Base-by-base conservation (phyloP, 208 protist species). In the Strigomonas oncopelti region DNA sequence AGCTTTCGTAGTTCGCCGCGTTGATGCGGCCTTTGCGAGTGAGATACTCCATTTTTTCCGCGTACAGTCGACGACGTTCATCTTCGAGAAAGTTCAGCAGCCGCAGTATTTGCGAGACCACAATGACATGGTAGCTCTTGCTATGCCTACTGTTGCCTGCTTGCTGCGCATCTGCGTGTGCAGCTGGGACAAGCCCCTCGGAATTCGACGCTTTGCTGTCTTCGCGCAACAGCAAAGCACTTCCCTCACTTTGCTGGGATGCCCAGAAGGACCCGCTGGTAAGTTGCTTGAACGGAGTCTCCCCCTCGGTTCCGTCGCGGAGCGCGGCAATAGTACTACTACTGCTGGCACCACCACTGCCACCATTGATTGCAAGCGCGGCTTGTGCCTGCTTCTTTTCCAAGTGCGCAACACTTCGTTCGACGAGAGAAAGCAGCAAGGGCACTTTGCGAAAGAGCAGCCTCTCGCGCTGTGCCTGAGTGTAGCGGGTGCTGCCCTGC, bases 361-460 rank as follows among this genome's bases (percentile, higher is more conserved):
- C 7, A 14, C 34, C 11, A 11, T 42, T 42, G n/a, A n/a, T n/a
- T n/a, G n/a, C n/a, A n/a, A n/a, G n/a, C n/a, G n/a, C n/a, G n/a
- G 34, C 7, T 38, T 38, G 34, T 9, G 7, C 34, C 16, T 48
- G 45, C 45, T 58, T 65, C 59, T 63, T 61, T 22, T 72, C 68
- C 27, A 78, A 28, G 18, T 61, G 57, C 45, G 69, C 29, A 58
- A 89, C 65, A 62, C 76, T 85, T 20, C 88, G 77, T 62, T 93
- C 88, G 45, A 93, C 53, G 59, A 91, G 81, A 1, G 88, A 93
- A 32, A 93, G 62, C 7, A 75, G 65, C 20, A 93, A 61, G 18
- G 88, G 88, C 11, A 85, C 75, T n/a, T 74, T 69, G 24, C 88
- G 85, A 65, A 88, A 82, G 7, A 93, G 74, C 7, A 90, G 63